Evolutionary conservation across 331 rosid species (phyloP).

Genomic region (Saraca asoca): DNA sequence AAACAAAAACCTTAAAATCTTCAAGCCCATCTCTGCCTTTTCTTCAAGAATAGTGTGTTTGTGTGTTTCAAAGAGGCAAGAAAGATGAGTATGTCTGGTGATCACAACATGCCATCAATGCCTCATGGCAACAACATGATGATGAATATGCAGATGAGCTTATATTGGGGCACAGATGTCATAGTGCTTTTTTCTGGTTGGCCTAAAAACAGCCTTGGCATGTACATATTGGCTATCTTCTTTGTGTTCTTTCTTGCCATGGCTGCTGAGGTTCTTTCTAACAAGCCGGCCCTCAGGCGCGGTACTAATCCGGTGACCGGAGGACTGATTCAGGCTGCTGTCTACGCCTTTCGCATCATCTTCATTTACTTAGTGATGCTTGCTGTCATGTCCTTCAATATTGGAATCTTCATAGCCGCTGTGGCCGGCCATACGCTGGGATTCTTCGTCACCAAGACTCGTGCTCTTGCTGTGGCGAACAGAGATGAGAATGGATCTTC

Average conservation of each 20-base stretch:
- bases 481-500: background rate
- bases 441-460: slow-evolving; percentile 54
- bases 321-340: slow-evolving; percentile 38
- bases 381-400: slow-evolving; percentile 80
- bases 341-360: slow-evolving; percentile 49
- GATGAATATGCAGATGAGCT: slow-evolving; percentile 45
- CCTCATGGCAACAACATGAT: slow-evolving; percentile 3
- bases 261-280: slow-evolving; percentile 47
- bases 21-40: background rate
- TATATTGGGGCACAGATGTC: slow-evolving; percentile 76
- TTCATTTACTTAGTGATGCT: slow-evolving; percentile 70
- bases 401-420: slow-evolving; percentile 75
- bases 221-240: slow-evolving; percentile 65
- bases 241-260: slow-evolving; percentile 57
- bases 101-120: slow-evolving; percentile 37
- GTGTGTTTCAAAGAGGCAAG: background rate
- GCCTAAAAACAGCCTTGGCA: slow-evolving; percentile 58
- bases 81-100: background rate
- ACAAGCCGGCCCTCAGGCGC: slow-evolving; percentile 35
- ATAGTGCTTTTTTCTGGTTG: slow-evolving; percentile 59
- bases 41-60: background rate
- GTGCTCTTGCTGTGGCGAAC: slow-evolving; percentile 44
- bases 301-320: slow-evolving; percentile 31
- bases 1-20: slow-evolving; percentile 7
- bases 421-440: slow-evolving; percentile 68